Evolutionary conservation across 2,329 filamentous ascomycete species (phyloP), one percentile per base, ranked within the genome.

Genomic region (Venturiaceae sp.): DNA sequence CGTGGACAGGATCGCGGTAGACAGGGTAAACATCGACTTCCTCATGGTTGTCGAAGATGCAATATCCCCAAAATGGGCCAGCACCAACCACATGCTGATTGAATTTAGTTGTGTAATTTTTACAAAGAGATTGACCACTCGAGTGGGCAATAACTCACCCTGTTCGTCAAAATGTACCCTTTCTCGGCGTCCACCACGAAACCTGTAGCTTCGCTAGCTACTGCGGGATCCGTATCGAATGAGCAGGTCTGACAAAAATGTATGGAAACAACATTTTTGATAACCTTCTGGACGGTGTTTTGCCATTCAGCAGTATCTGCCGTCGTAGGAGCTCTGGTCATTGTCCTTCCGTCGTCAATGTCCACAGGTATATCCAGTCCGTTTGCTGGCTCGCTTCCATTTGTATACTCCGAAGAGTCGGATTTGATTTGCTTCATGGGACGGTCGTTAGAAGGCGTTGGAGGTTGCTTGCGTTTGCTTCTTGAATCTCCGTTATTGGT

Each of bases 11-110:
- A 68, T 99, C 94, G 67, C 94, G 90, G 75, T 99, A 99, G 54
- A 99, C 91, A 8, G 94, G 94, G 69, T 91, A 90, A 53, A 95
- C 92, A 71, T 99, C 94, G 66, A 94, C 94, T 78, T 87, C 84
- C 71, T 99, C 94, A 73, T 99, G 94, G 70, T 99, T 99, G 72
- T 99, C 95, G 71, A 99, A 99, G 65, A 99, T 92, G 70, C 89
- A 92, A 75, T 95, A 96, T 53, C 94, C 94, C 87, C 92, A 97
- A 74, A 99, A 99, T 1, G 94, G 94, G 0, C 94, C 94, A 0
- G 94, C 83, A 63, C 94, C 91, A 44, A 97, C 94, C 33, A 99
- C 94, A 75, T 99, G 94, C 60, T 66, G 80, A 81, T 62, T 52
- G 19, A 36, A 55, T 16, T 74, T 62, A 73, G 68, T 61, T 52